These are phyloP conservation scores for Flueggea neowawraea DNA, from an alignment of 441 rosid species.

Conservation along the genomic window DNA sequence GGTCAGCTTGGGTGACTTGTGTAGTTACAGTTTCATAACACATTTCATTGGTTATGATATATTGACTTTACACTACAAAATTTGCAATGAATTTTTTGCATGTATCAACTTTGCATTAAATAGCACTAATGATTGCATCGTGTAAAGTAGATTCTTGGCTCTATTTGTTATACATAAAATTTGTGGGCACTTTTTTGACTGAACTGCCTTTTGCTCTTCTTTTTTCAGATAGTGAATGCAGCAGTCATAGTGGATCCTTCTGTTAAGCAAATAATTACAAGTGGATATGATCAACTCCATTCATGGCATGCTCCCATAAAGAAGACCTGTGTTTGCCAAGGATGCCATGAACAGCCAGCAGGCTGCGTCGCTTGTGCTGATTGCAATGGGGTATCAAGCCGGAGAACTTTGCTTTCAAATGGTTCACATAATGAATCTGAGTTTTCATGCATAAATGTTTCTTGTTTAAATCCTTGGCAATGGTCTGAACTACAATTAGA, in stretches of 20 bases:
- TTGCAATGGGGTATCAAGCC: constrained; percentile 17
- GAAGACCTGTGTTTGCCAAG: constrained; percentile 14
- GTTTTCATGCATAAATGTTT: constrained; percentile 25
- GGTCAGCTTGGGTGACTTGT: no score
- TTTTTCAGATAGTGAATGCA: constrained; percentile 67
- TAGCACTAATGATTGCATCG: no score
- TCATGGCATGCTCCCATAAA: constrained; percentile 17
- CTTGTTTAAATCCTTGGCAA: constrained; percentile 75
- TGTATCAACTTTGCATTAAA: no score
- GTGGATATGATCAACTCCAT: constrained; percentile 58
- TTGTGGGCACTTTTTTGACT: not conserved
- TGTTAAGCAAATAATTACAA: constrained; percentile 48
- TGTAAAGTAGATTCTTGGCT: no score
- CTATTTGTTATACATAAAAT: no score
- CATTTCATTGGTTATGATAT: no score
- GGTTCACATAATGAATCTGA: constrained; percentile 20
- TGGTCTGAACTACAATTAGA: constrained; percentile 42
- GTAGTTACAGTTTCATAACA: no score
- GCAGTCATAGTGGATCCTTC: constrained; percentile 81
- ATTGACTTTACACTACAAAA: no score
- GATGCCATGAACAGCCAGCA: constrained; percentile 15
- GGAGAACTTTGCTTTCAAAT: constrained; percentile 19
- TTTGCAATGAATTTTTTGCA: no score
- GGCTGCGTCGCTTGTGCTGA: constrained; percentile 5
- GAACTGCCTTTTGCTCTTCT: not conserved